These are phyloP conservation scores for Balakata baccata DNA, from an alignment of 345 rosid species.

Conservation along the genomic window DNA sequence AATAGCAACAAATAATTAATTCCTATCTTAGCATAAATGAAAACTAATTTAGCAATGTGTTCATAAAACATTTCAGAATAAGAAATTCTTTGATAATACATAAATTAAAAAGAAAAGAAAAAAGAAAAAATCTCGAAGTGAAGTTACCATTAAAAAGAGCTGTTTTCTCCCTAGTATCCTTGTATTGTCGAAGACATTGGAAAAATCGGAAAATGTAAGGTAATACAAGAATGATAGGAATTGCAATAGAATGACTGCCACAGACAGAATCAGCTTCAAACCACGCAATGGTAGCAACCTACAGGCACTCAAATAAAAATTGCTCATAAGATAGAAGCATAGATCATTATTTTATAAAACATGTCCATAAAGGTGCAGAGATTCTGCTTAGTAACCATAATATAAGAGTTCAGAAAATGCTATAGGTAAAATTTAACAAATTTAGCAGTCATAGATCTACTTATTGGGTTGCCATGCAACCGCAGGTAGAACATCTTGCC, in stretches of 20 bases:
- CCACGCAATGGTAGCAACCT: constrained; percentile 99
- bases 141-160: constrained; percentile 70
- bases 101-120: not conserved
- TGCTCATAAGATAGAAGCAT: not conserved
- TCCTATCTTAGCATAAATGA: not conserved
- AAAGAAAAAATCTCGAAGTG: constrained; percentile 5
- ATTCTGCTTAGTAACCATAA: not conserved
- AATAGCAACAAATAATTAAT: not conserved
- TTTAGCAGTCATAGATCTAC: not conserved
- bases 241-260: constrained; percentile 86
- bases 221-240: constrained; percentile 89
- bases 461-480: not conserved
- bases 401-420: not conserved
- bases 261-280: constrained; percentile 98
- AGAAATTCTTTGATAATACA: too few species aligned
- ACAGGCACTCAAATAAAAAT: constrained; percentile 28
- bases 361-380: not conserved
- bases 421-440: not conserved
- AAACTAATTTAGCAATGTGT: not conserved
- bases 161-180: constrained; percentile 72
- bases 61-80: not conserved
- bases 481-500: not conserved
- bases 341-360: not conserved
- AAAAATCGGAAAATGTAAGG: constrained; percentile 86
- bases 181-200: constrained; percentile 92